phyloP scores from a whole-genome alignment of 2,329 filamentous ascomycete species.

The Chaetomiaceae sp. region DNA sequence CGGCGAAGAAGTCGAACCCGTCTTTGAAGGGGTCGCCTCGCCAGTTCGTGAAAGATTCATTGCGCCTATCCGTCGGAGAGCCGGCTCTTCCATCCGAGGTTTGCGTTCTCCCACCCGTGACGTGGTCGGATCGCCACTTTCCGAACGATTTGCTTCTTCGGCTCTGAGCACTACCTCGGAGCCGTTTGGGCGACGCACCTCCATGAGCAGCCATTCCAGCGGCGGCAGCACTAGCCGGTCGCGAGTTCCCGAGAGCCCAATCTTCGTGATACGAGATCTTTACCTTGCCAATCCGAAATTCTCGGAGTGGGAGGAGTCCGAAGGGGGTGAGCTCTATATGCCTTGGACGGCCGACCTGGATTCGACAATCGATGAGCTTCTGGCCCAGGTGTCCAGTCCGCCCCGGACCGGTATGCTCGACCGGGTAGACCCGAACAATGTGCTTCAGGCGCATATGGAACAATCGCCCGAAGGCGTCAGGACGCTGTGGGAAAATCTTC shows the following conservation, averaged over 20 bases:
- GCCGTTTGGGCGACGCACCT: too few species aligned
- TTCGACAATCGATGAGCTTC: background rate
- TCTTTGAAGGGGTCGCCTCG: too few species aligned
- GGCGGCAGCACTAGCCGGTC: too few species aligned
- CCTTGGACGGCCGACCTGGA: constrained; percentile 1
- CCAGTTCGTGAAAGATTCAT: too few species aligned
- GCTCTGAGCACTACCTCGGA: too few species aligned
- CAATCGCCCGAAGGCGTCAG: background rate
- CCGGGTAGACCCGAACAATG: background rate
- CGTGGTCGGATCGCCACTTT: too few species aligned
- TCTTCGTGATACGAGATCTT: background rate
- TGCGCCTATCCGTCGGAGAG: too few species aligned
- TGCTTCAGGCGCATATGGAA: background rate
- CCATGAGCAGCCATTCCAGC: too few species aligned
- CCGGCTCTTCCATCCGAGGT: too few species aligned
- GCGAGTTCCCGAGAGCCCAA: background rate
- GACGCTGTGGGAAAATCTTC: background rate
- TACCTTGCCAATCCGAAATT: background rate
- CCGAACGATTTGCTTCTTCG: too few species aligned
- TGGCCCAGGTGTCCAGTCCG: background rate
- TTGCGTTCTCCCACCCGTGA: too few species aligned
- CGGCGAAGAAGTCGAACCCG: background rate
- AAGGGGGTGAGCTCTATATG: background rate
- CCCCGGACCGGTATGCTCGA: constrained; percentile 5
- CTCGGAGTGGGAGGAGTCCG: background rate